Evolutionary conservation across 1,284 basidiomycete genomes (phyloP), one percentile per base, ranked within the genome.

Genomic region (Leccinum subspadiceum): DNA sequence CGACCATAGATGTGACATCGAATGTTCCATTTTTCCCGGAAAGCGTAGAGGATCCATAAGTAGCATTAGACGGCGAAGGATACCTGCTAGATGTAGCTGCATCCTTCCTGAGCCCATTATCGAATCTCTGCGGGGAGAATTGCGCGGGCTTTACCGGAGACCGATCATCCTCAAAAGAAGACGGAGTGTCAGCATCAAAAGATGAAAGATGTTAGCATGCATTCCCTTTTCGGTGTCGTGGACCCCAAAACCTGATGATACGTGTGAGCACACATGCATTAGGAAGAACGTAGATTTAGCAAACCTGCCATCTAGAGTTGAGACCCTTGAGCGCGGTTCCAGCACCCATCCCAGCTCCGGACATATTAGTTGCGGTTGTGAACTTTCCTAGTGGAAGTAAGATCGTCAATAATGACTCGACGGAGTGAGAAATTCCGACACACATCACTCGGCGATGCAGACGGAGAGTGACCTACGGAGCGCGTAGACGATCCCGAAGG

Each of bases 291-390:
- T 56, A 31, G 51, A 33, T 4, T 57, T 29, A 31, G 77, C 84
- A 60, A 60, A 86, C 89, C 81, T 88, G 86, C 89, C 89, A 91
- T 52, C 85, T 83, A 57, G 84, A 77, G 70, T 82, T 84, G 60
- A 86, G 75, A 29, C 76, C 73, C 68, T 86, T 85, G 61, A 85
- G 75, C 10, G 77, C 73, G 48, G 74, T 78, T 2, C 77, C 74
- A 26, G 80, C 73, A 62, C 77, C 73, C 75, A 86, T 81, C 15
- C 79, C 79, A 31, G 81, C 79, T 53, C 77, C 80, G 68, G 86
- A 82, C 75, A 85, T 81, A 64, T 79, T 83, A 33, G 72, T 70
- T 24, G 79, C 67, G 37, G 72, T 59, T 46, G 77, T 65, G 61
- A 81, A 70, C 64, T 80, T 85, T 66, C 79, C 76, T 64, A 81